Base-by-base conservation (phyloP, 2,329 filamentous ascomycete genomes). In the Cladobotryum protrusum region DNA sequence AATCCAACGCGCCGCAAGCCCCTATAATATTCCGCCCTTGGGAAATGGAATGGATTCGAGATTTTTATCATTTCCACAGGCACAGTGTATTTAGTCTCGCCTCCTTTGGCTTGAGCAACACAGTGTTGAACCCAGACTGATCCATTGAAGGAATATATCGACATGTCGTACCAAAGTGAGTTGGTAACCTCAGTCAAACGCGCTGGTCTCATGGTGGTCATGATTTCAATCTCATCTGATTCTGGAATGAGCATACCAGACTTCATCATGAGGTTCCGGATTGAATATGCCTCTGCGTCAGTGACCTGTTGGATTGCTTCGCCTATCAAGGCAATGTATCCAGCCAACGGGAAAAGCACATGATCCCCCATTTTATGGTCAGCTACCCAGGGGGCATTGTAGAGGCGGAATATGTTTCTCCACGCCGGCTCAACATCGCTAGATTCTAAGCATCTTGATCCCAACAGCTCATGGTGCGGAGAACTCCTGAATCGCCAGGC, bases 341-440 rank as follows among this genome's bases (percentile, higher is more conserved):
- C 72, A 2, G 73, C 69, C n/a, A 54, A 64, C 0, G 74, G 74
- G 32, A 75, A 72, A 1, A 77, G 57, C 5, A 71, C 57, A 14
- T 71, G 58, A 0, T 59, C 57, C 7, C 65, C 60, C 5, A 78
- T 50, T 43, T 63, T 63, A 54, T 79, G 73, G 45, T 75, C 70
- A 0, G 52, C 47, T 3, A 77, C 49, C 76, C 75, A 79, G 0
- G 70, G 63, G 1, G 68, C 53, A 32, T 75, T 64, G 1, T 61
- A 57, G 1, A 68, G 51, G 3, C 61, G 56, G 0, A 76, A 53
- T 3, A 72, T 42, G 32, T 72, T 72, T 12, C 70, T 57, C 68
- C 70, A 78, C 0, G 48, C 42, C 0, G 70, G 71, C 6, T 68
- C 58, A 1, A 62, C 29, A 11, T 60, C 61, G 1, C 60, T 59